A percentile compares a stretch with the other conserved stretches of the same genome.
These are phyloP conservation scores for Nannochloropsis gaditana DNA, from an alignment of 108 stramenopile species.

Conservation along the genomic window DNA sequence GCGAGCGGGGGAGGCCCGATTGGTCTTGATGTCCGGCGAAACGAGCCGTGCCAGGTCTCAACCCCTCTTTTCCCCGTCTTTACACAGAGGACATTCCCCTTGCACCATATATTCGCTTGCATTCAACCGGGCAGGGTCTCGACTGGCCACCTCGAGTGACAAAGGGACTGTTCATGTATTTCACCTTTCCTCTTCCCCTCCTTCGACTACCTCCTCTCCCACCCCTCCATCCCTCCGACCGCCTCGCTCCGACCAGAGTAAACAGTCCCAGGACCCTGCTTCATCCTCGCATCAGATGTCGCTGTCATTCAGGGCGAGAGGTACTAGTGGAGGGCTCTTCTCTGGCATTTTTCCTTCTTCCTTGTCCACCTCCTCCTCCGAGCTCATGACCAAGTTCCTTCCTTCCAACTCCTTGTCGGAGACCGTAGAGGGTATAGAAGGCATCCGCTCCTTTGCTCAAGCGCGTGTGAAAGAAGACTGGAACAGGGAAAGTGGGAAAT, in stretches of 20 bases:
- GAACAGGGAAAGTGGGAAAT: conserved; percentile 21
- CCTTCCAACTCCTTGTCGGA: conserved; percentile 27
- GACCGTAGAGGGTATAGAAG: conserved; percentile 34
- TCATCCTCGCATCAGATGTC: not conserved
- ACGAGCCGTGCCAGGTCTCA: conserved; percentile 41
- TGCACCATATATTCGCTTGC: conserved; percentile 55
- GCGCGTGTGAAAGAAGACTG: conserved; percentile 32
- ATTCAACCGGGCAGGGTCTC: conserved; percentile 50
- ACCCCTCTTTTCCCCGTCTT: too few relatives aligned
- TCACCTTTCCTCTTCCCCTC: conserved; percentile 24
- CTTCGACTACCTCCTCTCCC: not conserved
- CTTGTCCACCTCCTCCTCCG: not conserved
- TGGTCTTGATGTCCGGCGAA: not conserved
- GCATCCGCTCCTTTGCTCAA: conserved; percentile 36
- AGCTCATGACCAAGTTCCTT: conserved; percentile 21
- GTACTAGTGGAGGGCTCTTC: not conserved
- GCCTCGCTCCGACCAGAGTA: not conserved
- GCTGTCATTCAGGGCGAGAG: not conserved
- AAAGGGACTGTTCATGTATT: conserved; percentile 56
- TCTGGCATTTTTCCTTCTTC: not conserved
- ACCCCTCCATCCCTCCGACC: not conserved
- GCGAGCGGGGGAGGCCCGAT: not conserved
- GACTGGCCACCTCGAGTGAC: conserved; percentile 53
- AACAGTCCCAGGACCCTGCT: not conserved
- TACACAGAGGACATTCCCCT: conserved; percentile 44